phyloP scores from a whole-genome alignment of 345 rosid species.

The Gossypium anomalum region DNA sequence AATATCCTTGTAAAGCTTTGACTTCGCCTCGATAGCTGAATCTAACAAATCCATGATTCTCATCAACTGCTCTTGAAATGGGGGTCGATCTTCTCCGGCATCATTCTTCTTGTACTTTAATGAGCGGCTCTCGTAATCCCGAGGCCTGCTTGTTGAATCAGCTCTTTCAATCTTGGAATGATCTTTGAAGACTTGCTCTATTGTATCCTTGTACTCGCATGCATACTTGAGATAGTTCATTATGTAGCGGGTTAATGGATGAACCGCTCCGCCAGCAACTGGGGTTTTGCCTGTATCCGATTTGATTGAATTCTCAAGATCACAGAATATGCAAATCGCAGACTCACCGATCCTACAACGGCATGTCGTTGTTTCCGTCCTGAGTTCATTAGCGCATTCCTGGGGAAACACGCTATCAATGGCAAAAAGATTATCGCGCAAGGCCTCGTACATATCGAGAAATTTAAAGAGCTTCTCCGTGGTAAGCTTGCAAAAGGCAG shows the following conservation, averaged over 20 bases:
- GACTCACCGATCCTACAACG: constrained; percentile 73
- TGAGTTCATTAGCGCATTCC: constrained; percentile 43
- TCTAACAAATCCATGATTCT: constrained; percentile 71
- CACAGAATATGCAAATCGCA: constrained; percentile 53
- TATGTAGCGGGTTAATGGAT: constrained; percentile 82
- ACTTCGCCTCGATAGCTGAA: constrained; percentile 49
- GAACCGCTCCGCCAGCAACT: constrained; percentile 86
- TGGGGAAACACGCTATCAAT: constrained; percentile 40
- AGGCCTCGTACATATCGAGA: constrained; percentile 68
- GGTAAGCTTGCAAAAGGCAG: constrained; percentile 65
- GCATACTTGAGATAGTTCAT: constrained; percentile 73
- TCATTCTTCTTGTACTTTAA: neutral
- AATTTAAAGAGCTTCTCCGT: constrained; percentile 77
- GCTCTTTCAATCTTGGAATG: constrained; percentile 68
- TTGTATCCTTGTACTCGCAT: constrained; percentile 72
- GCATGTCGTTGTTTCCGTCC: constrained; percentile 44
- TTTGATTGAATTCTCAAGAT: constrained; percentile 70
- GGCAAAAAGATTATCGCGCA: constrained; percentile 50
- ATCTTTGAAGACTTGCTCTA: constrained; percentile 73
- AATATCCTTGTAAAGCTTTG: constrained; percentile 66
- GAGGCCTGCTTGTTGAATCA: constrained; percentile 45
- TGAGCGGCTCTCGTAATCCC: constrained; percentile 13
- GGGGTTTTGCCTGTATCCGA: constrained; percentile 65
- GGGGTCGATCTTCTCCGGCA: constrained; percentile 24
- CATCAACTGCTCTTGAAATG: constrained; percentile 50